Percentiles rank a stretch among this genome's conserved stretches.
phyloP scores from a whole-genome alignment of 345 rosid species.

The Nasturtium officinale region DNA sequence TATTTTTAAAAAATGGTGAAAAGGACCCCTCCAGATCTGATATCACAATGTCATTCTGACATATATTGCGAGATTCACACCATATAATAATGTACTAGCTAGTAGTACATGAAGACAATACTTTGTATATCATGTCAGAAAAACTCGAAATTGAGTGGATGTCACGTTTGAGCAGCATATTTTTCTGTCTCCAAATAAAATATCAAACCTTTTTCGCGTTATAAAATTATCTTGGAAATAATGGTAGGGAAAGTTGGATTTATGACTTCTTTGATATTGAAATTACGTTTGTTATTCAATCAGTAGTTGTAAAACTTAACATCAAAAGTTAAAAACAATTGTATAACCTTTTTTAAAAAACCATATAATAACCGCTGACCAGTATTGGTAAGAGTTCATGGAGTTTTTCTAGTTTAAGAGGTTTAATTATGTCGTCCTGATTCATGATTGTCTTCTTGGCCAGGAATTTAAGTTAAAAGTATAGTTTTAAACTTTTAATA shows the following conservation, averaged over 20 bases:
- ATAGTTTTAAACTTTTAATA: not conserved
- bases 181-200: slow-evolving; percentile 4
- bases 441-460: not conserved
- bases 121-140: not conserved
- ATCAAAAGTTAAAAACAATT: too few species aligned
- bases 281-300: slow-evolving; percentile 1
- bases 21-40: slow-evolving; percentile 27
- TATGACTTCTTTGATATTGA: not conserved
- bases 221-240: not conserved
- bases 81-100: not conserved
- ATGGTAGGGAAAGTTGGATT: not conserved
- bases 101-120: not conserved
- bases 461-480: not conserved
- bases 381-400: not conserved
- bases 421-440: not conserved
- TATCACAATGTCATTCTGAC: slow-evolving; percentile 29
- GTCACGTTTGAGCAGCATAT: slow-evolving; percentile 30
- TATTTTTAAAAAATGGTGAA: not conserved
- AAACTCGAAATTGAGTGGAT: slow-evolving; percentile 31
- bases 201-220: not conserved
- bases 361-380: not conserved
- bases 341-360: not conserved
- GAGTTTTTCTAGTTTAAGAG: not conserved
- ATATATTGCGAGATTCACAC: slow-evolving; percentile 31
- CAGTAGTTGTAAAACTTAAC: not conserved